Base-by-base conservation (phyloP, 75 land plant genomes). In the Sequoia sempervirens region DNA sequence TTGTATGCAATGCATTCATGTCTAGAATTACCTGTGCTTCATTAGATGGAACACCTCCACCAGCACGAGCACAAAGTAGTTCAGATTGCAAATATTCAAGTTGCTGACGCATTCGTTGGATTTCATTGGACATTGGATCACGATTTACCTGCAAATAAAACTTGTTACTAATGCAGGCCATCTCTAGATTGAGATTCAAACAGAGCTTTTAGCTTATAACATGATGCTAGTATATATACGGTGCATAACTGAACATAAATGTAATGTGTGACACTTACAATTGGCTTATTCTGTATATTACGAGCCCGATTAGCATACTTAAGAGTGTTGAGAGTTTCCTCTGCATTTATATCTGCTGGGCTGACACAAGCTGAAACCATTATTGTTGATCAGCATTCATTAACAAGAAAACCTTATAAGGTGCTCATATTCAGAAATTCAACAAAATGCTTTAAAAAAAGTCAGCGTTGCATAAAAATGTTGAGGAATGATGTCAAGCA, bases 301-400 rank as follows among this genome's bases (percentile, higher is more conserved):
- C 99, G 92, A 81, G 99, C 99, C 75, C 99, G 98, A 83, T 98
- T 98, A 32, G 99, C 99, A 92, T 98, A 98, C 85, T 98, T 98
- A 15, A 98, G 87, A 75, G 99, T 98, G 86, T 98, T 98, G 12
- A 98, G 91, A 34, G 97, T 96, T 90, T 98, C 99, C 85, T 98
- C 99, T 45, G 95, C 97, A 90, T 98, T 98, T 41, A 96, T 92
- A 90, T 98, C 99, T 68, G 99, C 99, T 73, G 99, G 99, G 83
- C 99, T 98, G 72, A 98, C 97, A 88, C 99, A 98, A 81, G 99
- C 99, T 98, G 93, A 64, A 84, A 84, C 45, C 54, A 73, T 69
- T 40, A 36, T 37, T 4, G 52, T 6, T 12, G n/a, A 20, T 80
- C 58, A 80, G 82, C 34, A 43, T 43, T 43, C 46, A 26, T 45